Evolutionary conservation across 768 basidiomycete species (phyloP), one percentile per base, ranked within the genome.

Genomic region (Kwoniella newhampshirensis): DNA sequence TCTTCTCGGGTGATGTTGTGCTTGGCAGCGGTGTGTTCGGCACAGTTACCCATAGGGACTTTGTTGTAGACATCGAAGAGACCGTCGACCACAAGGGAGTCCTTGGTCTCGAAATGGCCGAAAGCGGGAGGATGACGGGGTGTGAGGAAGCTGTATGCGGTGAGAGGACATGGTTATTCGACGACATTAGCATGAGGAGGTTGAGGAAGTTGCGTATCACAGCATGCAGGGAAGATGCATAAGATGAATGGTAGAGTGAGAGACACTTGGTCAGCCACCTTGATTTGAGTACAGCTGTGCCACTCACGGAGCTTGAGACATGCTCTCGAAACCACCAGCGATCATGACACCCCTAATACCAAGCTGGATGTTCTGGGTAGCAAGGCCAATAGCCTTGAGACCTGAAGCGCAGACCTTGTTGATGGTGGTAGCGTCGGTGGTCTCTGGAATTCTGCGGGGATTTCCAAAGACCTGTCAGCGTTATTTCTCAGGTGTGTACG

Each of bases 341-440:
- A 86, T 90, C 66, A 96, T 87, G 47, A 96, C 83, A 37, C 79
- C 84, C 58, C 87, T 85, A 74, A 94, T 85, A 48, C 96, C 96
- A 21, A 86, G 81, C 75, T 86, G 82, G 70, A 99, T 91, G 69
- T 83, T 84, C 80, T 98, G 96, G 25, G 91, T 83, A 54, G 91
- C 96, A 61, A 98, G 82, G 78, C 91, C 96, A 79, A 98, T 84
- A 26, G 93, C 83, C 79, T 98, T 98, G 83, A 99, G 81, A 60
- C 96, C 96, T 51, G 89, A 92, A 4, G 96, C 96, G 77, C 96
- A 99, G 77, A 99, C 96, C 81, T 99, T 99, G 85, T 99, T 99
- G 80, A 99, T 86, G 46, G 96, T 99, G 35, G 96, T 98, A 20
- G 94, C 93, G 79, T 99, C 96, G 25, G 94, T 93, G 54, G 82